Base-by-base conservation (phyloP, 352 stramenopile genomes). In the Peronospora farinosa region DNA sequence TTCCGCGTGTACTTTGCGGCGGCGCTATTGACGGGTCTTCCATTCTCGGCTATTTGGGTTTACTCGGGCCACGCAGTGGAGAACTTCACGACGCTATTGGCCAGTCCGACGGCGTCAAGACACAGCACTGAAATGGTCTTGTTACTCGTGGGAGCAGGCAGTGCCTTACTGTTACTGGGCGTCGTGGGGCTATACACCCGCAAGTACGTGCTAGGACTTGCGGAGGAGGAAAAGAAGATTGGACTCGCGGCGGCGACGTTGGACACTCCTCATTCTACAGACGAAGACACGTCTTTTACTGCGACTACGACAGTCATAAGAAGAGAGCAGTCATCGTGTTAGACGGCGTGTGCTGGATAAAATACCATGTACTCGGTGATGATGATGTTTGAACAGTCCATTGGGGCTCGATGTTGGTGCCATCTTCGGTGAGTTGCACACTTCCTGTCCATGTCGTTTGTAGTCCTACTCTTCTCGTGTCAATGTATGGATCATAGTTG, bases 21-120 rank as follows among this genome's bases (percentile, higher is more conserved):
- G 6, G 78, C 77, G 36, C 47, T 92, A 36, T 33, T 88, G 23
- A 86, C 79, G 3, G 80, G 80, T 0, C 46, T 88, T 5, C 69
- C 72, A 13, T 92, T 88, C 56, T 84, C 74, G 3, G 56, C 74
- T 65, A 78, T 92, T 30, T 92, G 78, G 72, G 74, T 87, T 37
- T 92, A 86, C 48, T 82, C 77, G 6, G 78, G 81, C 40, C 75
- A 88, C 40, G 72, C 71, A 0, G 78, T 81, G 25, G 65, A 84
- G 60, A 77, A 88, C 36, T 47, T 89, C 38, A 67, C 75, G 25
- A 42, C 57, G 31, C 49, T 85, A 41, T 44, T 88, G 27, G 47
- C 71, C n/a, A 67, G 54, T 28, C 63, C 61, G n/a, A 44, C 58
- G 23, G 57, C 54, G 3, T 69, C 67, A n/a, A 65, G 65, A 43